Base-by-base conservation (phyloP, 2,329 filamentous ascomycete genomes). In the Curvularia sp. region DNA sequence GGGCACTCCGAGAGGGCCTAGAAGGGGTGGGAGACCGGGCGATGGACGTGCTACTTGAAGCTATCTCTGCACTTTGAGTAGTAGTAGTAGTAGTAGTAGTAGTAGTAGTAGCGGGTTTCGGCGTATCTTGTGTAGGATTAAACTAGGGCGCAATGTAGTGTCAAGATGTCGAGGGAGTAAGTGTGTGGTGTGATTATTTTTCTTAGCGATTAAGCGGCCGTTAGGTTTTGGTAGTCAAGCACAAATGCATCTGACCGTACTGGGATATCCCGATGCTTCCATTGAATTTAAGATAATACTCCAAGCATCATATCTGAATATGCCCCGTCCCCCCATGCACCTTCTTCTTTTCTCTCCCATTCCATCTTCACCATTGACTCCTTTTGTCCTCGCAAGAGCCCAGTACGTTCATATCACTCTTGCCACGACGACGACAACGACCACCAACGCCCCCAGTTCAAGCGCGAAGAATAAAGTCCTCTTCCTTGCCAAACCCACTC, bases 1-100 rank as follows among this genome's bases (percentile, higher is more conserved):
- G 89, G 79, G 79, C 95, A 55, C 79, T 97, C 25, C 87, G 87
- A 34, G 87, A 87, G 38, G 77, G 77, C 2, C 68, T 78, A 19
- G 69, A 73, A 15, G 76, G 74, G 7, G 71, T 83, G 5, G 80
- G 77, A 3, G 82, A 84, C 57, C 77, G 80, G 58, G 82, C 83
- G 5, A 69, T 88, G 49, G 83, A 87, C 49, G 83, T 87, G 27
- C 68, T 88, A 65, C 79, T 82, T 46, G 83, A 80, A 68, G 85
- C 84, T 52, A 84, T 88, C 63, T 82, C 83, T 55, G 79, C 79
- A 19, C 71, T 87, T 66, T 87, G 53, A 65, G 34, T 23, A n/a
- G 15, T 18, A 0, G 5, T 3, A 48, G 4, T n/a, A n/a, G n/a
- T n/a, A n/a, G n/a, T n/a, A n/a, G n/a, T n/a, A n/a, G n/a, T n/a